Conservation (phyloP, 257 asterid species). For the Salvia rosmarinus region DNA sequence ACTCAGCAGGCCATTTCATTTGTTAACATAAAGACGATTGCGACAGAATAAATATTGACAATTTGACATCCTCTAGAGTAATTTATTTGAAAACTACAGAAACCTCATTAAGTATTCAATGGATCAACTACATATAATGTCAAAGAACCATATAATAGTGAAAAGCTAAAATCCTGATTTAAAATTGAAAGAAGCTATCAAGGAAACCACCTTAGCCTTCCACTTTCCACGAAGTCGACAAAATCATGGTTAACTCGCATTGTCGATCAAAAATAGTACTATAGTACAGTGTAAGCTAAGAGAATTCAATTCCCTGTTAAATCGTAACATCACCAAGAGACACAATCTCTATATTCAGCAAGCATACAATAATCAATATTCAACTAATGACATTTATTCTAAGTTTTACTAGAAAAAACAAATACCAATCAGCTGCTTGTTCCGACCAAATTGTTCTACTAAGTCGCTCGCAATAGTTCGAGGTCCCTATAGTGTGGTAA, state of each 20-base stretch:
- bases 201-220: not conserved
- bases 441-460: no score
- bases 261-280: not conserved
- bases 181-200: no score
- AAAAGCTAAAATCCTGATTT: not conserved
- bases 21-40: not conserved
- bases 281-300: no score
- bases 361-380: not conserved
- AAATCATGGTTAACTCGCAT: not conserved
- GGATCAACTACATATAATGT: constrained; percentile 11
- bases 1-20: not conserved
- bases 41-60: not conserved
- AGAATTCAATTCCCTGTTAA: not conserved
- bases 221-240: not conserved
- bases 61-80: not conserved
- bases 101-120: not conserved
- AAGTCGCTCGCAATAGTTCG: no score
- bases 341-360: no score
- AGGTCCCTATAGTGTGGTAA: no score
- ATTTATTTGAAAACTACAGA: not conserved
- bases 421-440: no score
- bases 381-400: not conserved
- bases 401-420: no score
- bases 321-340: not conserved
- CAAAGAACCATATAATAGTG: not conserved